Evolutionary conservation across 257 asterid species (phyloP), one percentile per base, ranked within the genome.

Genomic region (Solanum pennellii): DNA sequence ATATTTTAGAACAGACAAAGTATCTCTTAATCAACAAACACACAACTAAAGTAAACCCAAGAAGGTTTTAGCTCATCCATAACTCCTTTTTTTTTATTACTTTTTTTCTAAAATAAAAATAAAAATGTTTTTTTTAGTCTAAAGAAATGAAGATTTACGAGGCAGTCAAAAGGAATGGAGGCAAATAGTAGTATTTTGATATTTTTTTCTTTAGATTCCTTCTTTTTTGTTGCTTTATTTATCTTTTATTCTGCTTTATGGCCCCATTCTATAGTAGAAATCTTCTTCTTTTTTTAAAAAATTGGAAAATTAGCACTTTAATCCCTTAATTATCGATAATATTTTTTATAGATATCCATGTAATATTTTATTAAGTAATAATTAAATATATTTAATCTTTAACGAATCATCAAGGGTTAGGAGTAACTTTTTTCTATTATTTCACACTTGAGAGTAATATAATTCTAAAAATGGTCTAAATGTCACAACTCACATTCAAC

Each of bases 81-180:
- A 2, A 21, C 59, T 37, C 16, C 3, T n/a, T 25, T 68, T 83
- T 65, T 74, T 49, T 16, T 14, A 16, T 16, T 2, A 6, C 23
- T 23, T 1, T 52, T 52, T 52, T 49, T 14, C 2, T 0, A 52
- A 56, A 56, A 56, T 25, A n/a, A n/a, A 31, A 14, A 69, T 65
- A 12, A 72, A 86, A 33, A 35, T 79, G 12, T 29, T 76, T 35
- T 76, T 74, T 85, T 79, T 37, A 62, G 83, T 85, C 74, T 89
- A 87, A 84, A 74, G 82, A 88, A 77, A 68, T 87, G 73, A 90
- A 89, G 87, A 89, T 83, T 91, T 82, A 88, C 88, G 89, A 89
- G 89, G 88, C 89, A 88, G 93, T 93, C 95, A 93, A 93, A 91
- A 86, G 88, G 79, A 75, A 88, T 65, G 69, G 68, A 29, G 85